phyloP scores from a whole-genome alignment of 306 rosid species.

The Bauhinia variegata region DNA sequence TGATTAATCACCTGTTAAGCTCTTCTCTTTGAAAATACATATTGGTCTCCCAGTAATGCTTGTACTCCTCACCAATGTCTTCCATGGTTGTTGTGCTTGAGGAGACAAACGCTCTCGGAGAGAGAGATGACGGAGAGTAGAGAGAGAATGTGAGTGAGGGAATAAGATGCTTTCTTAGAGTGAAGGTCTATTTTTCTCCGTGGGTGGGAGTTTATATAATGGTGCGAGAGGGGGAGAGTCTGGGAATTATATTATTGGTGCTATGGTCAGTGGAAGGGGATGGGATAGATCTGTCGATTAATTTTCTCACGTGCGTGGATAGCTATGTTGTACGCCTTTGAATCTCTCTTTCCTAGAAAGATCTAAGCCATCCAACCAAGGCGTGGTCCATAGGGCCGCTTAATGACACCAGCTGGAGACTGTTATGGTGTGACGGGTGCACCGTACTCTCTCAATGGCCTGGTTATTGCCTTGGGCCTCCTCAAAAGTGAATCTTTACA shows the following conservation, averaged over 20 bases:
- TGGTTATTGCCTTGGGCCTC: too few species aligned
- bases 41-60: conserved; percentile 71
- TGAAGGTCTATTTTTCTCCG: background rate
- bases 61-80: conserved; percentile 65
- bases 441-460: too few species aligned
- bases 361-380: conserved; percentile 27
- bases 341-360: conserved; percentile 34
- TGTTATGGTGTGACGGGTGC: too few species aligned
- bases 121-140: too few species aligned
- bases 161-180: conserved; percentile 1
- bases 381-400: conserved; percentile 40
- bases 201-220: conserved; percentile 6
- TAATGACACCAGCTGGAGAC: background rate
- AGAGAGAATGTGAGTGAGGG: background rate
- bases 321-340: background rate
- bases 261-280: too few species aligned
- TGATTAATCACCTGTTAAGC: conserved; percentile 58
- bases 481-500: too few species aligned
- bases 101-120: background rate
- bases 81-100: conserved; percentile 56
- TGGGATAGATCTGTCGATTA: too few species aligned
- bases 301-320: too few species aligned
- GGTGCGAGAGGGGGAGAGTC: background rate
- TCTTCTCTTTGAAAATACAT: conserved; percentile 73
- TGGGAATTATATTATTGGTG: too few species aligned